Conservation (phyloP, 169 alveolate genomes). For the Babesia gibsoni region DNA sequence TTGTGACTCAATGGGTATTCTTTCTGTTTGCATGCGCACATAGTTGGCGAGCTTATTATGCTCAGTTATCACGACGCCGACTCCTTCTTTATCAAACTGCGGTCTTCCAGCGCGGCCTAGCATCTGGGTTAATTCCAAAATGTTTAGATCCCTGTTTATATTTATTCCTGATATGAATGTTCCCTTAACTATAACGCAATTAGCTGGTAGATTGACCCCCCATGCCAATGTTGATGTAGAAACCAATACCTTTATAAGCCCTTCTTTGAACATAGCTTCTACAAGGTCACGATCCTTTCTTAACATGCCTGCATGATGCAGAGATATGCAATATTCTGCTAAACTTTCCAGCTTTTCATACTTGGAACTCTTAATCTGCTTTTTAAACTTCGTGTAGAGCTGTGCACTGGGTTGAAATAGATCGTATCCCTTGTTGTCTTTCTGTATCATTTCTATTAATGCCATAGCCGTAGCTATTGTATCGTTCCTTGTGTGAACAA, state of each 20-base stretch:
- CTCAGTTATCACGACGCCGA: constrained; percentile 75
- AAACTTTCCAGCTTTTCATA: constrained; percentile 52
- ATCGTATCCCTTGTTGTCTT: constrained; percentile 9
- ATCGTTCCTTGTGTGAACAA: constrained; percentile 84
- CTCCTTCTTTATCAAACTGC: constrained; percentile 97
- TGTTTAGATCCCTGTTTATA: constrained; percentile 93
- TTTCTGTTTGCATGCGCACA: constrained; percentile 70
- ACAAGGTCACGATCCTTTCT: constrained; percentile 94
- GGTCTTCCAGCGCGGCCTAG: constrained; percentile 99
- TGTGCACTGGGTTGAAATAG: constrained; percentile 49
- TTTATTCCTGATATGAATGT: constrained; percentile 97
- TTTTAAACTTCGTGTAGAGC: constrained; percentile 37
- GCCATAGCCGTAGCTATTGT: constrained; percentile 93
- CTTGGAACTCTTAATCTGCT: not conserved
- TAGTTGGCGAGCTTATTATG: constrained; percentile 67
- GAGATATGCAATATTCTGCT: constrained; percentile 94
- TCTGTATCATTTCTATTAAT: constrained; percentile 55
- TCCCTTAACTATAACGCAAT: constrained; percentile 99
- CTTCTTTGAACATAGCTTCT: constrained; percentile 95
- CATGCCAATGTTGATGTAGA: constrained; percentile 99
- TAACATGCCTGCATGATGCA: constrained; percentile 98
- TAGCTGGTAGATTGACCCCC: constrained; percentile 99
- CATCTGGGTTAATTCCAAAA: constrained; percentile 97
- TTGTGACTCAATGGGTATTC: constrained; percentile 70
- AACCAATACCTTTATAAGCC: constrained; percentile 92